These are phyloP conservation scores for Cucurbita argyrosperma DNA, from an alignment of 306 rosid species.

Conservation along the genomic window DNA sequence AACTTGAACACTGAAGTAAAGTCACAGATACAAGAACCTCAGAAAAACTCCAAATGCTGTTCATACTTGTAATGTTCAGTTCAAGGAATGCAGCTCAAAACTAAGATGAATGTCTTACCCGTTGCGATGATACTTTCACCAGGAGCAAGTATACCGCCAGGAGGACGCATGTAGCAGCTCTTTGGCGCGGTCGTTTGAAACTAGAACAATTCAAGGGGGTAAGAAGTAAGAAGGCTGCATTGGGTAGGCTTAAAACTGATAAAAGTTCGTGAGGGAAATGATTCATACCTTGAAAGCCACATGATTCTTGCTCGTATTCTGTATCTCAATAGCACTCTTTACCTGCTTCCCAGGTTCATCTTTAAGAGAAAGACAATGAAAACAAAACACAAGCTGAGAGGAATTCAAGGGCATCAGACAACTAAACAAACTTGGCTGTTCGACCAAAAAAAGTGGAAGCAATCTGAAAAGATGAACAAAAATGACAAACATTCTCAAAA, in stretches of 20 bases:
- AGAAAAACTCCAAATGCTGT: background rate
- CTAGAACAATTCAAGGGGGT: slow-evolving; percentile 25
- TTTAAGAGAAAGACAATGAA: slow-evolving; percentile 21
- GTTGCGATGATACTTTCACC: slow-evolving; percentile 70
- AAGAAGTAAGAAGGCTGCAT: slow-evolving; percentile 4
- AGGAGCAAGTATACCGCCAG: slow-evolving; percentile 76
- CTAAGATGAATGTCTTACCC: slow-evolving; percentile 31
- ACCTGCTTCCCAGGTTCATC: slow-evolving; percentile 95
- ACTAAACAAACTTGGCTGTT: background rate
- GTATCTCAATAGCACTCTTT: slow-evolving; percentile 64
- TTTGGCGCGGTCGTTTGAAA: slow-evolving; percentile 94
- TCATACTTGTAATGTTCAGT: background rate
- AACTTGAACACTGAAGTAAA: slow-evolving; percentile 68
- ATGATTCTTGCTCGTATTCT: slow-evolving; percentile 61
- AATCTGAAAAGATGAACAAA: background rate
- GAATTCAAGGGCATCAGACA: background rate
- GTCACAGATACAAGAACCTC: slow-evolving; percentile 11
- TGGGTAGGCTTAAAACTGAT: background rate
- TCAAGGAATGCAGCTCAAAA: background rate
- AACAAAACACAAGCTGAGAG: background rate
- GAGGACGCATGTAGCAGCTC: slow-evolving; percentile 94
- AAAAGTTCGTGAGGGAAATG: background rate
- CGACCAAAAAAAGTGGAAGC: background rate
- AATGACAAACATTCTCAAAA: background rate
- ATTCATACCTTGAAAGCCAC: slow-evolving; percentile 77